These are phyloP conservation scores for Amborella trichopoda DNA, from an alignment of 164 flowering plant genomes.

Conservation along the genomic window DNA sequence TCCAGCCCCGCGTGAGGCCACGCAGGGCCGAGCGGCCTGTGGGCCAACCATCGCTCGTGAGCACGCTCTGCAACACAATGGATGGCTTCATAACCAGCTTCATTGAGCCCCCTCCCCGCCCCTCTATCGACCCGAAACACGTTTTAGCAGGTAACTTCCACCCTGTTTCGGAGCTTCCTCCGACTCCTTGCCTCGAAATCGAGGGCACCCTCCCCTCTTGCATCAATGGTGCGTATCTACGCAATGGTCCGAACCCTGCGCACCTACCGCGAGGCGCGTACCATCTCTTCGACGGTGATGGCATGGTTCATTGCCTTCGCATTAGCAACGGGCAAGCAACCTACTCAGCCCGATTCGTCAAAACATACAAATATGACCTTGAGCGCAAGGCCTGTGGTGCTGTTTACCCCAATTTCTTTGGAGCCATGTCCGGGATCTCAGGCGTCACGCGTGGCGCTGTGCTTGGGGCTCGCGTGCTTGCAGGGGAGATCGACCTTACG, in stretches of 20 bases:
- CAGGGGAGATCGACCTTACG: slow-evolving; percentile 40
- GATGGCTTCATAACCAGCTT: slow-evolving; percentile 46
- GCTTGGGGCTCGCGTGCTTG: slow-evolving; percentile 24
- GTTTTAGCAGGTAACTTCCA: slow-evolving; percentile 62
- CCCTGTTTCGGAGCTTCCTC: slow-evolving; percentile 77
- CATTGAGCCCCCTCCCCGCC: slow-evolving; percentile 40
- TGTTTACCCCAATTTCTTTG: slow-evolving; percentile 45
- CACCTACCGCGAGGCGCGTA: slow-evolving; percentile 71
- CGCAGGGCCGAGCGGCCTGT: too few species aligned
- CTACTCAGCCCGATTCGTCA: slow-evolving; percentile 63
- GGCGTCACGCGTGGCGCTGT: slow-evolving; percentile 41
- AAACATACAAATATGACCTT: slow-evolving; percentile 45
- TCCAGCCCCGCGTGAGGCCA: too few species aligned
- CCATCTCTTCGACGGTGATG: slow-evolving; percentile 87
- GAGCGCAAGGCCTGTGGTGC: slow-evolving; percentile 38
- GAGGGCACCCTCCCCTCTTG: slow-evolving; percentile 51
- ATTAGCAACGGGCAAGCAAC: slow-evolving; percentile 49
- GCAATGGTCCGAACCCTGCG: slow-evolving; percentile 84
- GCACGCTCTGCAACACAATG: slow-evolving; percentile 25
- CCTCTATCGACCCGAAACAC: slow-evolving; percentile 44
- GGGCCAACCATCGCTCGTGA: slow-evolving; percentile 15
- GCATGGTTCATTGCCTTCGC: slow-evolving; percentile 69
- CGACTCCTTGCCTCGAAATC: slow-evolving; percentile 43
- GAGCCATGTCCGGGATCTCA: slow-evolving; percentile 38
- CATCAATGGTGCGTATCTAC: slow-evolving; percentile 69